phyloP scores from a whole-genome alignment of 176 grass and related monocot species.

The Aegilops tauschii region DNA sequence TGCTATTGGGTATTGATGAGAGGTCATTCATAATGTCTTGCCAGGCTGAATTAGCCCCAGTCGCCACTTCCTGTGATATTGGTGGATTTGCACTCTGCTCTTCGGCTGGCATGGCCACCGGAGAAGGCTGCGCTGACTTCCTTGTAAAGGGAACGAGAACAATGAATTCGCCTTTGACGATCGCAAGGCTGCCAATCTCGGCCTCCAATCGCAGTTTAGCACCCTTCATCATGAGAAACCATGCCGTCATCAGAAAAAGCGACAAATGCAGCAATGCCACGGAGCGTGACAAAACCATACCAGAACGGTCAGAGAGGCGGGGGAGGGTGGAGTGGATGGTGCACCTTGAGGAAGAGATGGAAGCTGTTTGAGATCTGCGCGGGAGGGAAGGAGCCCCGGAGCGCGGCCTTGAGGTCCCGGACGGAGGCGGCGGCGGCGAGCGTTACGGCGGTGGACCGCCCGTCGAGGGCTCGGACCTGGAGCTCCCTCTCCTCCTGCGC shows the following conservation, averaged over 20 bases:
- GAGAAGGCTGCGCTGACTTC: conserved; percentile 25
- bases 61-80: conserved; percentile 17
- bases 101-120: not conserved
- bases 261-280: not conserved
- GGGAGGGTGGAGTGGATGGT: not conserved
- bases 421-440: conserved; percentile 46
- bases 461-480: conserved; percentile 70
- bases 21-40: conserved; percentile 84
- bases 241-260: not conserved
- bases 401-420: conserved; percentile 66
- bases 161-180: conserved; percentile 40
- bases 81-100: conserved; percentile 14
- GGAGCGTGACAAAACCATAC: not conserved
- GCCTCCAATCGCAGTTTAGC: conserved; percentile 56
- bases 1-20: conserved; percentile 47
- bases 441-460: conserved; percentile 42
- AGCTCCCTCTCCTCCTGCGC: conserved; percentile 39
- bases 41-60: conserved; percentile 62
- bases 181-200: conserved; percentile 25
- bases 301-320: not conserved
- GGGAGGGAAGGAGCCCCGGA: conserved; percentile 64
- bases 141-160: conserved; percentile 66
- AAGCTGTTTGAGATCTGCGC: conserved; percentile 59
- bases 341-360: conserved; percentile 89
- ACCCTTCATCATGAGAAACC: conserved; percentile 51